A percentile compares a stretch with the other conserved stretches of the same genome.
Evolutionary conservation across 2,329 filamentous ascomycete genomes (phyloP).

Genomic region (Dothistroma septosporum): DNA sequence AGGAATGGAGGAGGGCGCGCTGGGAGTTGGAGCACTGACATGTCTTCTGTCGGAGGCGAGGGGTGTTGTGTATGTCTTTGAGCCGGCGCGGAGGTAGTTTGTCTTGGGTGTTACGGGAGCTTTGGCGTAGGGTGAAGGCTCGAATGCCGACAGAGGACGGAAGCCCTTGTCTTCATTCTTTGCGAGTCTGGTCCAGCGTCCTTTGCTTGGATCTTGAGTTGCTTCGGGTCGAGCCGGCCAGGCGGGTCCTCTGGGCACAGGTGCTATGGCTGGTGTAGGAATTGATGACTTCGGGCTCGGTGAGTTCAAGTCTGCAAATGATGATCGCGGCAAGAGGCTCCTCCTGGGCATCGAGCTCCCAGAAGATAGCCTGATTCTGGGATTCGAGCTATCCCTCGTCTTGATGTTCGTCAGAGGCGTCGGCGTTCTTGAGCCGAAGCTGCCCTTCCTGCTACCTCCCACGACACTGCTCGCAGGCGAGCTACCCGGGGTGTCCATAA

Average conservation of each 20-base stretch:
- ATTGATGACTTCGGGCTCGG: slow-evolving; percentile 17
- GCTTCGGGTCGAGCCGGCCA: slow-evolving; percentile 21
- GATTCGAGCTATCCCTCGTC: slow-evolving; percentile 16
- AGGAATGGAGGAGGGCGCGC: slow-evolving; percentile 19
- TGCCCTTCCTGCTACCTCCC: slow-evolving; percentile 48
- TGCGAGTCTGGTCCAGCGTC: slow-evolving; percentile 22
- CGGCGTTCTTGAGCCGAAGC: slow-evolving; percentile 46
- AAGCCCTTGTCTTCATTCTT: slow-evolving; percentile 29
- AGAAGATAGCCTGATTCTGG: slow-evolving; percentile 14
- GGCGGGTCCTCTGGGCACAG: background rate
- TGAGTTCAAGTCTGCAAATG: slow-evolving; percentile 16
- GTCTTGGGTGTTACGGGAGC: slow-evolving; percentile 29
- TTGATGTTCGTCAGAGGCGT: slow-evolving; percentile 29
- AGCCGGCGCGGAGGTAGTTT: slow-evolving; percentile 24
- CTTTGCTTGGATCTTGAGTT: slow-evolving; percentile 21
- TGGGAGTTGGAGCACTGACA: slow-evolving; percentile 13
- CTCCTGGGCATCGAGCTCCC: slow-evolving; percentile 19
- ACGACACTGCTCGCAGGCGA: slow-evolving; percentile 66
- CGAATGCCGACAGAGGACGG: slow-evolving; percentile 32
- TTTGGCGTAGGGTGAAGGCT: slow-evolving; percentile 36
- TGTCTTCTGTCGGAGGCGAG: slow-evolving; percentile 6
- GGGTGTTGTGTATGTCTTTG: slow-evolving; percentile 10
- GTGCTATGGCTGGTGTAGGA: slow-evolving; percentile 19
- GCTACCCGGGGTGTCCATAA: slow-evolving; percentile 56
- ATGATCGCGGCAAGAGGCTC: slow-evolving; percentile 18